Percentiles rank a stretch among this genome's conserved stretches.
phyloP scores from a whole-genome alignment of 371 early-diverging fungal species.

The Sporodiniella umbellata region DNA sequence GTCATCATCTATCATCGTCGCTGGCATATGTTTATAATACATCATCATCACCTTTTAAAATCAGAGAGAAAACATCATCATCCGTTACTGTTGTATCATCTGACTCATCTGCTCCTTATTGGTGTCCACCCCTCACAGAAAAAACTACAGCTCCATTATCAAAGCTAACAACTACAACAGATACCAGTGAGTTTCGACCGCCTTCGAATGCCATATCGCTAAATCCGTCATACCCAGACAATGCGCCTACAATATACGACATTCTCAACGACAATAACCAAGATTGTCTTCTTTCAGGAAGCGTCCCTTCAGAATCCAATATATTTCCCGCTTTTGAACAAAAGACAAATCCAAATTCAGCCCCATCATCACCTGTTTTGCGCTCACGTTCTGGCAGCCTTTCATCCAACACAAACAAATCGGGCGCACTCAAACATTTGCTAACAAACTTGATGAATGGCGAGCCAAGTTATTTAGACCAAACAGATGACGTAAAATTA shows the following conservation, averaged over 20 bases:
- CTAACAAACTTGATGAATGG: conserved; percentile 26
- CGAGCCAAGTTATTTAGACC: conserved; percentile 20
- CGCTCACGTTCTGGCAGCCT: conserved; percentile 28
- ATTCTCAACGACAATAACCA: conserved; percentile 9
- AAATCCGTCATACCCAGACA: conserved; percentile 1
- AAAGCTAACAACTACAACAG: conserved; percentile 1
- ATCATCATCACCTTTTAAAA: conserved; percentile 38
- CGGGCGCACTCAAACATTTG: conserved; percentile 19
- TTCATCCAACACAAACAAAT: conserved; percentile 10
- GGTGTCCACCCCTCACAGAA: conserved; percentile 20
- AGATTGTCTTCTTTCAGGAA: conserved; percentile 22
- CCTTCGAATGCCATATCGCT: conserved; percentile 13
- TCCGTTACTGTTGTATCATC: conserved; percentile 32
- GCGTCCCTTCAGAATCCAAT: conserved; percentile 29
- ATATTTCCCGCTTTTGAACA: neutral
- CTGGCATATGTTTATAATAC: conserved; percentile 34
- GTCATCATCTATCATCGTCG: conserved; percentile 25
- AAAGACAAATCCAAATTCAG: conserved; percentile 11
- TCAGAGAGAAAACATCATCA: conserved; percentile 33
- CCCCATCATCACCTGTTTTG: conserved; percentile 28
- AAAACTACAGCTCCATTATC: conserved; percentile 2
- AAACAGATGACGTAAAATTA: conserved; percentile 29
- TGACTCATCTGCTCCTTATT: conserved; percentile 33
- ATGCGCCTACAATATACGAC: conserved; percentile 8
- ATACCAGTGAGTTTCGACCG: neutral